Evolutionary conservation across 2,329 filamentous ascomycete species (phyloP), one percentile per base, ranked within the genome.

Genomic region (Alternaria tenuissima): DNA sequence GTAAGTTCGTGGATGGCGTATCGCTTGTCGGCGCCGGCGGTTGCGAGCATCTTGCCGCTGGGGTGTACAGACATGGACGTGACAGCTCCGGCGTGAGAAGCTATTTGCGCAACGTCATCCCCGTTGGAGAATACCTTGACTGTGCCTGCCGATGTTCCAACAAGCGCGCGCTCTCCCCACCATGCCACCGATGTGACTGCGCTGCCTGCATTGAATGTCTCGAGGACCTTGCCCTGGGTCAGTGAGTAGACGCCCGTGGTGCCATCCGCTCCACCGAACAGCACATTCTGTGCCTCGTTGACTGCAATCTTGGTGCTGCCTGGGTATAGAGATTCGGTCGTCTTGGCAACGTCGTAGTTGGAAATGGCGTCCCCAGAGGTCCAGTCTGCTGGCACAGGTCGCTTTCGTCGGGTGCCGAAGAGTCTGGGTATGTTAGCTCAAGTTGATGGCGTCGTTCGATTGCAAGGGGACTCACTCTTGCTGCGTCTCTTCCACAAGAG

Each of bases 21-120:
- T 78, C 91, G 94, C 86, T 97, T 97, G 78, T 99, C 95, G 2
- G 88, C 86, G 49, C 94, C 94, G 34, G 95, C 91, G 0, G 94
- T 97, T 2, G 92, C 94, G 47, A 97, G 78, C 57, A 99, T 88
- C 54, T 91, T 87, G 39, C 91, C 91, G 66, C 91, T 90, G 1
- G 95, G 93, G 77, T 99, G 95, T 7, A 94, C 76, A 36, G 92
- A 88, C 58, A 99, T 79, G 5, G 87, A 90, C 8, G 89, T 95
- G 1, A 89, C 91, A 57, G 91, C 85, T 5, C 94, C 94, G 22
- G 93, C 91, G 78, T 99, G 95, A 53, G 91, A 89, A n/a, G 85
- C 84, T 69, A 96, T 88, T 44, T 88, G 87, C 3, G 88, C 89
- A 42, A 89, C 80, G 78, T 93, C 89, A 36, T 80, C 84, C 41